Evolutionary conservation across 371 early-diverging fungal species (phyloP).

Genomic region (Mortierella sp.): DNA sequence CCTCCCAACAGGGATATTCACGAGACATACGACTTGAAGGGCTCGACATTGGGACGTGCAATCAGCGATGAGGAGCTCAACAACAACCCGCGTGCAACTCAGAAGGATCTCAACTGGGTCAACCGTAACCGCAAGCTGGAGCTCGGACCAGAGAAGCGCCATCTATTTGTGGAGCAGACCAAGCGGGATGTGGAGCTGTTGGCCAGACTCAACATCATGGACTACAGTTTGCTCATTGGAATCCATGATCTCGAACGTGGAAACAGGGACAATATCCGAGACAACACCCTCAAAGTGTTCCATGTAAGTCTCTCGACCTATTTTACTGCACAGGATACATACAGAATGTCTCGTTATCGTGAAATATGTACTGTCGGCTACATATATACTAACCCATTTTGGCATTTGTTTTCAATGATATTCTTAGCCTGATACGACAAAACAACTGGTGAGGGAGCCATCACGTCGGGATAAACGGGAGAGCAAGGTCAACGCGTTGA

Average conservation of each 20-base stretch:
- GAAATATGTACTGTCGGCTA: background rate
- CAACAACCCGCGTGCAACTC: constrained; percentile 83
- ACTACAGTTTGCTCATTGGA: constrained; percentile 95
- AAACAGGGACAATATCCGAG: constrained; percentile 89
- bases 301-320: constrained; percentile 61
- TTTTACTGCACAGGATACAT: background rate
- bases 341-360: background rate
- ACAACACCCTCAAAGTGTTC: constrained; percentile 87
- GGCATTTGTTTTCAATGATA: background rate
- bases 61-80: constrained; percentile 82
- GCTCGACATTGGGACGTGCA: constrained; percentile 91
- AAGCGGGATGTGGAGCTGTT: constrained; percentile 88
- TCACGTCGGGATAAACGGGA: constrained; percentile 64
- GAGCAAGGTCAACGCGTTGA: constrained; percentile 74
- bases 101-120: constrained; percentile 98
- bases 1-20: constrained; percentile 98
- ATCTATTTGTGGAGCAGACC: constrained; percentile 85
- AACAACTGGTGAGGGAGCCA: constrained; percentile 51
- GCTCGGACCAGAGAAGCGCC: constrained; percentile 88
- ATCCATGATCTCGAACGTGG: constrained; percentile 88
- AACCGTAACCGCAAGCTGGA: constrained; percentile 77
- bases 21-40: constrained; percentile 96
- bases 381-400: background rate
- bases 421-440: constrained; percentile 66
- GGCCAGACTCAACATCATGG: constrained; percentile 92